Evolutionary conservation across 306 rosid species (phyloP), one percentile per base, ranked within the genome.

Genomic region (Rosa multiflora): DNA sequence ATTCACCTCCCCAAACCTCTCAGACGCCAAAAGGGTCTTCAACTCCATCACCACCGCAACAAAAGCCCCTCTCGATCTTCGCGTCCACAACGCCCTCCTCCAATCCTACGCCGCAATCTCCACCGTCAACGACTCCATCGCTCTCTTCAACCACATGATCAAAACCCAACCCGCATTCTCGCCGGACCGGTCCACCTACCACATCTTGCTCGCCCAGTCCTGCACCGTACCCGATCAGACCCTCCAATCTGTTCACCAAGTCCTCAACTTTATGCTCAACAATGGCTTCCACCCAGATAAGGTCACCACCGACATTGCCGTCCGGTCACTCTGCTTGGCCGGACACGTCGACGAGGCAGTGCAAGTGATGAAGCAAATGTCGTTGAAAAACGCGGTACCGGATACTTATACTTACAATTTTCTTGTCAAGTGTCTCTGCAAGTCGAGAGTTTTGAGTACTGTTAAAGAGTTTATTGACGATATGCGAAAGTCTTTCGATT

Each of bases 31-130:
- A 53, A 84, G 35, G 73, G 42, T 81, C 76, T 87, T 90, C 88
- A 55, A 76, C 53, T 88, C 98, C 72, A 70, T 94, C 53, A 44
- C 81, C 29, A 35, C 84, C 70, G 72, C 78, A 61, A 12, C 87
- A 2, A 78, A 73, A 70, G 6, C 75, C 75, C 68, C 86, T 12
- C 53, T 72, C 10, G 90, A 90, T 80, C 77, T 53, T 37, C 90
- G 90, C 53, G 79, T 83, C 75, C 87, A 87, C 77, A 91, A 91
- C 64, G 79, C 91, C 61, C 84, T 91, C 48, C 93, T 95, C 67
- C 93, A 90, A 68, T 90, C 91, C 75, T 95, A 87, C 75, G 86
- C 94, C 61, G 80, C 93, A 15, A 76, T 92, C 75, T 86, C 98
- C 78, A 67, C 89, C 61, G 8, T 85, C 76, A 70, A 78, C 46